Percentiles rank a stretch among this genome's conserved stretches.
These are phyloP conservation scores for Apiotrichum gracile DNA, from an alignment of 1,284 basidiomycete genomes.

Conservation along the genomic window DNA sequence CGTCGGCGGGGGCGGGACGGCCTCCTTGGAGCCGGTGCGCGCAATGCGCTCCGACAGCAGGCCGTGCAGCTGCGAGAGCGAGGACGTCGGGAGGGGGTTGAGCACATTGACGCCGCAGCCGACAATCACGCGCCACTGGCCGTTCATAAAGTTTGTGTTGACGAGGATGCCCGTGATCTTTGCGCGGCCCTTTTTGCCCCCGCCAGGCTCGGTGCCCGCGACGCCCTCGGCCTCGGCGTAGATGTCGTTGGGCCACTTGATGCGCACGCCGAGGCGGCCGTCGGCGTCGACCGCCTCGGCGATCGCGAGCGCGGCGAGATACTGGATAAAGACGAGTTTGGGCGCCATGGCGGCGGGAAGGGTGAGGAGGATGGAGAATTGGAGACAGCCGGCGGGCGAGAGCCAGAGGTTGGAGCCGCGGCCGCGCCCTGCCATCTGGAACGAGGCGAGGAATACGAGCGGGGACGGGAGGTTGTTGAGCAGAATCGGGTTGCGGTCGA, in stretches of 20 bases:
- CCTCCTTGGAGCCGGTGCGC: conserved; percentile 17
- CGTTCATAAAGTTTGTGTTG: conserved; percentile 72
- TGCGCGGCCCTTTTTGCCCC: conserved; percentile 49
- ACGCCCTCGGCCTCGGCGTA: conserved; percentile 59
- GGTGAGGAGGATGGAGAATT: conserved; percentile 74
- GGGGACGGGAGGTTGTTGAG: conserved; percentile 67
- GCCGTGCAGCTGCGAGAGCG: conserved; percentile 62
- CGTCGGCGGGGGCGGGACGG: conserved; percentile 50
- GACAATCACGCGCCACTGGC: conserved; percentile 69
- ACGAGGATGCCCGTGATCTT: conserved; percentile 91
- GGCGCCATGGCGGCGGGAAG: conserved; percentile 56
- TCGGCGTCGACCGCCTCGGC: conserved; percentile 60
- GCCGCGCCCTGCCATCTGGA: conserved; percentile 82
- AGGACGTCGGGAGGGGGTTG: conserved; percentile 76
- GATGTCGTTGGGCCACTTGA: conserved; percentile 99
- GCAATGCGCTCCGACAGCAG: conserved; percentile 26
- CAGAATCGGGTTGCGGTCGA: conserved; percentile 81
- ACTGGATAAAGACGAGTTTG: conserved; percentile 87
- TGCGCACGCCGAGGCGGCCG: conserved; percentile 58
- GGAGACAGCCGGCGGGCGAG: conserved; percentile 82
- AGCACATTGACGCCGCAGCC: conserved; percentile 87
- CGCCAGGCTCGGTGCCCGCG: conserved; percentile 31
- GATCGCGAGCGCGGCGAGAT: conserved; percentile 85
- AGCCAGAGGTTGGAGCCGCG: conserved; percentile 89
- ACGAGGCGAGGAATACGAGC: conserved; percentile 68